These are phyloP conservation scores for Colletotrichum lini DNA, from an alignment of 2,329 filamentous ascomycete genomes.

Conservation along the genomic window DNA sequence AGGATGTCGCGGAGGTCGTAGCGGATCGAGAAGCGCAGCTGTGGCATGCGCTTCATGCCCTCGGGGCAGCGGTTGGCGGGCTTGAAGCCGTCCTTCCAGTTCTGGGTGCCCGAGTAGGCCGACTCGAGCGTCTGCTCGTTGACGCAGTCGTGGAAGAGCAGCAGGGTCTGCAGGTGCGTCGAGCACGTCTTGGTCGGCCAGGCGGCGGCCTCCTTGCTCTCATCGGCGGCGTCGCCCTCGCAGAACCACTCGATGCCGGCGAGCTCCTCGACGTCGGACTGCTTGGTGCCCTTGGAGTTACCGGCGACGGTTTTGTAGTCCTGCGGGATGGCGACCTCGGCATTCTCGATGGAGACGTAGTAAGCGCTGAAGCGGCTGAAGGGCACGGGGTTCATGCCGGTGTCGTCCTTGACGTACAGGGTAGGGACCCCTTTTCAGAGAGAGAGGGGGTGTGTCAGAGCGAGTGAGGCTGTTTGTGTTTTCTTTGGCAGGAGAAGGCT, in stretches of 20 bases:
- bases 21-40: slow-evolving; percentile 62
- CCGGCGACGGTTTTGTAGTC: slow-evolving; percentile 59
- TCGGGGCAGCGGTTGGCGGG: slow-evolving; percentile 55
- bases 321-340: slow-evolving; percentile 61
- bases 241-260: slow-evolving; percentile 48
- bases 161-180: slow-evolving; percentile 47
- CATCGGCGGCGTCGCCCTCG: slow-evolving; percentile 48
- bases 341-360: slow-evolving; percentile 58
- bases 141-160: slow-evolving; percentile 48
- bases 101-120: slow-evolving; percentile 44
- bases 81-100: slow-evolving; percentile 34
- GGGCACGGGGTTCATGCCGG: slow-evolving; percentile 51
- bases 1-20: slow-evolving; percentile 60
- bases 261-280: slow-evolving; percentile 41
- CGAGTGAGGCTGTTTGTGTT: too few species aligned
- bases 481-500: slow-evolving; percentile 10
- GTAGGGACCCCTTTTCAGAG: slow-evolving; percentile 54
- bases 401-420: slow-evolving; percentile 53
- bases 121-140: slow-evolving; percentile 45
- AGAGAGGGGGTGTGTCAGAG: not conserved
- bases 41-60: slow-evolving; percentile 61
- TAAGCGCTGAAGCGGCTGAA: slow-evolving; percentile 60
- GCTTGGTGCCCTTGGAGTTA: slow-evolving; percentile 51
- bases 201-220: slow-evolving; percentile 44
- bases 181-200: slow-evolving; percentile 50